Base-by-base conservation (phyloP, 345 rosid species). In the Arabidopsis suecica region DNA sequence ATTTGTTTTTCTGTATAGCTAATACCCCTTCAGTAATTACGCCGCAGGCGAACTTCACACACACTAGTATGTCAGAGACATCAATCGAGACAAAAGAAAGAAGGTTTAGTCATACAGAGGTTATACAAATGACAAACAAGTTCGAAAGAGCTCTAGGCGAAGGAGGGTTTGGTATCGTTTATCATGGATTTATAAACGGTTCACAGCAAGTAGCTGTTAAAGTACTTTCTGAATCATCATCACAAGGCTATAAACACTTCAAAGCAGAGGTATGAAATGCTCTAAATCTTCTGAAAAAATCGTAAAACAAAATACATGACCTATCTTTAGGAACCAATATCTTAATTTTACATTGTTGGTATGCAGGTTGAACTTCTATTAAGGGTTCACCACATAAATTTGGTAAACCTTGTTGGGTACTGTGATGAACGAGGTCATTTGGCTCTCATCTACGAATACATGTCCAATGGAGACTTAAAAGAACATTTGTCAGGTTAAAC, bases 141-240 rank as follows among this genome's bases (percentile, higher is more conserved):
- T 87, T 87, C 7, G 7, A 49, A 20, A 80, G 18, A 55, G 61
- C 74, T 28, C 71, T 82, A 22, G 88, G 90, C 7, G 71, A 80
- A 69, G 90, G 87, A 42, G 85, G 88, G 1, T 85, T 83, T 37
- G 91, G 91, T 58, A 68, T 69, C n/a, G 88, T 87, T 3, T 84
- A 81, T 59, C 74, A 54, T 42, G 90, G 87, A 2, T 18, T 5
- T 20, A 41, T 84, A 9, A 36, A 50, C 33, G 34, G 18, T 34
- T 33, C 71, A 49, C 18, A 66, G 12, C 9, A 66, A 68, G 63
- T 68, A n/a, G 63, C 49, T 68, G 62, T 68, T 2, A 66, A 68
- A 38, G 3, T 55, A 25, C 73, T 55, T 16, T 53, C 73, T 0
- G 51, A 38, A 16, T 12, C 61, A 34, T 68, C 72, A 37, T 11